Evolutionary conservation across 1,284 basidiomycete species (phyloP), one percentile per base, ranked within the genome.

Genomic region (Clitocybe nebularis): DNA sequence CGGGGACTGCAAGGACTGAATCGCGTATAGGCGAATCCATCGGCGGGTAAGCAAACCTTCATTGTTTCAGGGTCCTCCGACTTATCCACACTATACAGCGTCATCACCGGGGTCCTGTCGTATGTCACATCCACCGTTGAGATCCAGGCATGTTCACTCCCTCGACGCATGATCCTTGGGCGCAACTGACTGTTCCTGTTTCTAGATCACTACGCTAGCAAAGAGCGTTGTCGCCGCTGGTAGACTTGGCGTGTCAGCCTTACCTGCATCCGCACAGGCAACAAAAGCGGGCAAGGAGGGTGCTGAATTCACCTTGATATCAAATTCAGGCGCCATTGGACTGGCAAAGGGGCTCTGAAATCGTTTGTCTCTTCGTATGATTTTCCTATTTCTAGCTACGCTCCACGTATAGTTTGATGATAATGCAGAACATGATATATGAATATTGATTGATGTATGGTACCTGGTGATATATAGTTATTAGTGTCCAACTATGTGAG

Each of bases 221-320:
- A 69, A 69, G 54, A 61, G 68, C 50, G 49, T 72, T 51, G 45
- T 63, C 28, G 48, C 60, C 11, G 74, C 69, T 11, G 75, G 74
- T 4, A 58, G 58, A 24, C 59, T 75, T 11, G 75, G 76, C 9
- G 63, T 70, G 1, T 48, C 62, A 5, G 62, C 44, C 1, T 58
- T 79, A 9, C 71, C 73, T 5, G 35, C 66, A 1, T 51, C 50
- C 23, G 69, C 63, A 3, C 44, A 56, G 5, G 66, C 75, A 3
- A 60, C 53, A 1, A 57, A 66, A 44, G 64, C 44, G 30, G 63
- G 57, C 6, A 56, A 54, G n/a, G 63, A 59, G 1, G 64, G 56
- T 10, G 55, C 54, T 3, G 54, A 54, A 28, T 77, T 71, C 50
- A 77, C 74, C 0, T 36, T 69, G 11, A 68, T 79, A 33, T 49